phyloP scores from a whole-genome alignment of 1,284 basidiomycete genomes.

The Violaceomyces palustris region DNA sequence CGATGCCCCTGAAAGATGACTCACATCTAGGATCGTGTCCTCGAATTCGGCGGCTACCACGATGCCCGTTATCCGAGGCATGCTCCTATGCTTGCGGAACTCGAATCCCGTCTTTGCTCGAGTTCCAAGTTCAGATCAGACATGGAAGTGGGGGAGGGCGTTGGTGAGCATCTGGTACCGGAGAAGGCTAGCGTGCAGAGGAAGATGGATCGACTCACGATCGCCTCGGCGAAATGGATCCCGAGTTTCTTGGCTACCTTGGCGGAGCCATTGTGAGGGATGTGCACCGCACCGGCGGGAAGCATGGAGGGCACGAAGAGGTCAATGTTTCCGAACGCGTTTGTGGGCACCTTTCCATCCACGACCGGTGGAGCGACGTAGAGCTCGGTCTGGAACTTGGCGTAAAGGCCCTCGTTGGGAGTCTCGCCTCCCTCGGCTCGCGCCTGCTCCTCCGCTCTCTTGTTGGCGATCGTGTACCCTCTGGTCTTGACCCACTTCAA shows the following conservation, averaged over 20 bases:
- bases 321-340: slow-evolving; percentile 95
- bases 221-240: slow-evolving; percentile 88
- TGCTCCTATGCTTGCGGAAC: slow-evolving; percentile 82
- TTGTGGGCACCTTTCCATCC: slow-evolving; percentile 88
- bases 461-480: slow-evolving; percentile 73
- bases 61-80: slow-evolving; percentile 78
- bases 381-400: slow-evolving; percentile 75
- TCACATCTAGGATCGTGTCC: slow-evolving; percentile 68
- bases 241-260: slow-evolving; percentile 83
- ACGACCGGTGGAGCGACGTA: slow-evolving; percentile 73
- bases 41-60: slow-evolving; percentile 81
- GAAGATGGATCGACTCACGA: slow-evolving; percentile 58
- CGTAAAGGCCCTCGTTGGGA: slow-evolving; percentile 69
- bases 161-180: too few species aligned
- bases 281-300: slow-evolving; percentile 75
- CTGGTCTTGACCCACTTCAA: slow-evolving; percentile 86
- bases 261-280: slow-evolving; percentile 62
- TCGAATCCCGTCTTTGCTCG: slow-evolving; percentile 75
- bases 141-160: too few species aligned
- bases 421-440: slow-evolving; percentile 52
- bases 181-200: too few species aligned
- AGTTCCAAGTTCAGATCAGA: background rate
- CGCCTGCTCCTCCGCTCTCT: slow-evolving; percentile 75
- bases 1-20: slow-evolving; percentile 19
- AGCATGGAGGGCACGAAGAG: slow-evolving; percentile 93